Evolutionary conservation across 2,329 filamentous ascomycete genomes (phyloP).

Genomic region (Penicillium sp.): DNA sequence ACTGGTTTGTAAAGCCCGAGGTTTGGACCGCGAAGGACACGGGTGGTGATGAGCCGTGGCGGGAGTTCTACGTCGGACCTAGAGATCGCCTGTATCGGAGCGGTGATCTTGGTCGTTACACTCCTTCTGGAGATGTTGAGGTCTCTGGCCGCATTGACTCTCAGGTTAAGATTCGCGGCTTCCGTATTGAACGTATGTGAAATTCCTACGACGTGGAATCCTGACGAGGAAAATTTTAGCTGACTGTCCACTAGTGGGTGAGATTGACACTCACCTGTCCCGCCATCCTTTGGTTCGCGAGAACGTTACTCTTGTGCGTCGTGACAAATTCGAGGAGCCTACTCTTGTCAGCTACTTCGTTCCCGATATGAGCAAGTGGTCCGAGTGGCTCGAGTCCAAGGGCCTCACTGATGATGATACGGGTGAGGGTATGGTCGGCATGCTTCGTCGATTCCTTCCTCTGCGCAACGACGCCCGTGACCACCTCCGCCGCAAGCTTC

Average conservation of each 20-base stretch:
- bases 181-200: conserved; percentile 73
- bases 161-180: conserved; percentile 95
- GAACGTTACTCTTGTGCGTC: conserved; percentile 80
- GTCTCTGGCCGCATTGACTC: conserved; percentile 80
- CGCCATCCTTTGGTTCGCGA: conserved; percentile 77
- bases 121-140: conserved; percentile 71
- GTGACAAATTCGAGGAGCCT: conserved; percentile 82
- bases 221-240: not conserved
- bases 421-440: conserved; percentile 56
- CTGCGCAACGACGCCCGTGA: conserved; percentile 65
- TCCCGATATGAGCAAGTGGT: conserved; percentile 76
- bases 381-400: conserved; percentile 64
- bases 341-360: conserved; percentile 89
- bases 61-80: conserved; percentile 76
- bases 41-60: conserved; percentile 69
- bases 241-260: conserved; percentile 58
- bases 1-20: conserved; percentile 81
- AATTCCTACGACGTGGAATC: no score
- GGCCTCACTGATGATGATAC: conserved; percentile 56
- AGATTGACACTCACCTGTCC: conserved; percentile 84
- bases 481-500: conserved; percentile 71
- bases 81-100: conserved; percentile 85
- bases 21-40: conserved; percentile 69
- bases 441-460: conserved; percentile 64
- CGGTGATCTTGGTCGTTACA: conserved; percentile 81